phyloP scores from a whole-genome alignment of 768 basidiomycete species.

The Phanerochaete carnosa region DNA sequence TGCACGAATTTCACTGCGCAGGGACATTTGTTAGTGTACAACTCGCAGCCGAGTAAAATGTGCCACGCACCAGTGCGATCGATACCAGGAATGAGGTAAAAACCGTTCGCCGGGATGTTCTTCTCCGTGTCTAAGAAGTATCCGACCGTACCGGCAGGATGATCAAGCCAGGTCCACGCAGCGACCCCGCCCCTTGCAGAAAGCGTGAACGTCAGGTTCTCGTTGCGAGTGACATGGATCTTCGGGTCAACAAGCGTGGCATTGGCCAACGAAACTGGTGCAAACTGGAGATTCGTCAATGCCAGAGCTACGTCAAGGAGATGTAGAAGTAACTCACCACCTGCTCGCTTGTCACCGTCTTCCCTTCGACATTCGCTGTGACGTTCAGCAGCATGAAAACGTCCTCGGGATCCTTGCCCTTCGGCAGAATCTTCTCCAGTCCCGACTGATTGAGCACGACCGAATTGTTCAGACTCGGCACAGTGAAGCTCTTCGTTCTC shows the following conservation, averaged over 20 bases:
- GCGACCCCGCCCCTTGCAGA: slow-evolving; percentile 54
- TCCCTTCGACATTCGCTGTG: slow-evolving; percentile 39
- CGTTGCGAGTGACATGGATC: slow-evolving; percentile 32
- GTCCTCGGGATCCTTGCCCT: slow-evolving; percentile 35
- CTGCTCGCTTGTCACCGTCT: slow-evolving; percentile 47
- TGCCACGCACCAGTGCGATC: slow-evolving; percentile 45
- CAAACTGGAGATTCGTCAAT: slow-evolving; percentile 36
- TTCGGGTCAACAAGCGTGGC: slow-evolving; percentile 48
- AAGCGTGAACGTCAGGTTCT: slow-evolving; percentile 44
- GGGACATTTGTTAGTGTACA: background rate
- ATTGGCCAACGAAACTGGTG: slow-evolving; percentile 44
- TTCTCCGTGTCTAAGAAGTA: slow-evolving; percentile 45
- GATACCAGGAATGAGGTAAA: slow-evolving; percentile 51
- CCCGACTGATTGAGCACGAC: slow-evolving; percentile 39
- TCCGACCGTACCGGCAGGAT: slow-evolving; percentile 52
- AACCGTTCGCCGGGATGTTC: slow-evolving; percentile 44
- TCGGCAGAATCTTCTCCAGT: slow-evolving; percentile 42
- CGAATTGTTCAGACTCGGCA: slow-evolving; percentile 50
- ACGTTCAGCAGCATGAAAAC: slow-evolving; percentile 52
- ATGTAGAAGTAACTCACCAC: slow-evolving; percentile 38
- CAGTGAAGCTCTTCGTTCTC: slow-evolving; percentile 35
- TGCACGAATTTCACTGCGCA: slow-evolving; percentile 39
- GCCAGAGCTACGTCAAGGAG: background rate
- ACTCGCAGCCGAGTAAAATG: background rate
- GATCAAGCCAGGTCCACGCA: slow-evolving; percentile 58